These are phyloP conservation scores for Leptographium procerum DNA, from an alignment of 2,329 filamentous ascomycete species.

Conservation along the genomic window DNA sequence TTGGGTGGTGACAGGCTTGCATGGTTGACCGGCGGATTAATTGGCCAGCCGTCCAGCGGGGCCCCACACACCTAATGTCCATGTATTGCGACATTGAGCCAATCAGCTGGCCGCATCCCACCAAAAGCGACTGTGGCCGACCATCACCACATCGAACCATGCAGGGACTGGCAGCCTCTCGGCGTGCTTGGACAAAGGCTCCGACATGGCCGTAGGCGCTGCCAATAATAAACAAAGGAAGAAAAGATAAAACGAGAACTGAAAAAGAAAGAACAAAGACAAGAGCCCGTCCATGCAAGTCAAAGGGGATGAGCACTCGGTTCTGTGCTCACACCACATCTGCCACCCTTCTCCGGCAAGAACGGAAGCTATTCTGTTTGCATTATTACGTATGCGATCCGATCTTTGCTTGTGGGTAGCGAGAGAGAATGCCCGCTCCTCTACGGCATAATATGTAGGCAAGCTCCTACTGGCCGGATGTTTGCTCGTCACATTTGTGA, in stretches of 20 bases:
- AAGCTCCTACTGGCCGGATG: not conserved
- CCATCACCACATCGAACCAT: not conserved
- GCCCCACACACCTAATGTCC: not conserved
- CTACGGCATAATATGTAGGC: no score
- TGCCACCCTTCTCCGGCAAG: no score
- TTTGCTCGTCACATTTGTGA: not conserved
- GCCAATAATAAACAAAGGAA: not conserved
- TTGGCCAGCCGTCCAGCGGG: not conserved
- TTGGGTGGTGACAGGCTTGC: not conserved
- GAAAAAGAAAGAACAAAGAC: not conserved
- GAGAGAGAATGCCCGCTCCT: not conserved
- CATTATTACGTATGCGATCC: not conserved
- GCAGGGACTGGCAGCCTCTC: not conserved
- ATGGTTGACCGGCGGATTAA: not conserved
- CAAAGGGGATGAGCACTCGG: not conserved
- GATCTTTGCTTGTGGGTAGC: not conserved
- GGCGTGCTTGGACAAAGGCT: not conserved
- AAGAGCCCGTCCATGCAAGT: not conserved
- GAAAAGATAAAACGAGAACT: no score
- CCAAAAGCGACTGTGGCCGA: not conserved
- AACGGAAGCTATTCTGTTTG: not conserved
- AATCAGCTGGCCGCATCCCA: not conserved
- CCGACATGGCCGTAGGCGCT: not conserved
- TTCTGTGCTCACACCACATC: not conserved
- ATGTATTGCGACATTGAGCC: not conserved